Evolutionary conservation across 208 protist genomes (phyloP), one percentile per base, ranked within the genome.

Genomic region (Ichthyophonus hoferi): DNA sequence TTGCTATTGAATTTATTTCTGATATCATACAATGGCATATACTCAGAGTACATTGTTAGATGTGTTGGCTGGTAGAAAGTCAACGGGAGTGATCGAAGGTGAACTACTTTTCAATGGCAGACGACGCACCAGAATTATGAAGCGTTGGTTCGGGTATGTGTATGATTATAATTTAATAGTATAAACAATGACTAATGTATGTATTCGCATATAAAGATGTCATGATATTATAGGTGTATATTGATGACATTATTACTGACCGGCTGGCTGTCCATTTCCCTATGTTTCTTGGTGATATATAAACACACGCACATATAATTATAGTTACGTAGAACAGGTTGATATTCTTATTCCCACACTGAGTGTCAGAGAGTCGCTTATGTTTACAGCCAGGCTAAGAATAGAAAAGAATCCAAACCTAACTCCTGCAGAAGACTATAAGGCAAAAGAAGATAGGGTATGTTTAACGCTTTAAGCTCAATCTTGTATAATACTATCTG

Each of bases 21-120:
- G 24, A n/a, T 81, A 39, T 0, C 78, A 81, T 39, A 37, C 33
- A 38, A n/a, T 86, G 12, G 88, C 79, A 35, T 58, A 88, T 79
- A 79, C 87, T 81, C 90, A 92, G 50, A 83, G 79, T 77, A 92
- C 90, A 12, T 40, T 92, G 38, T 39, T 92, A 24, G 90, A 92
- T 50, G 90, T 92, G 2, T 35, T 92, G 24, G 90, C 90, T 58
- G 90, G 90, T 1, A 7, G 89, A 12, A 91, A 91, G 40, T 33
- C 1, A 1, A 39, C 42, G 37, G 84, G 50, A 38, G 41, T 91
- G 17, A 39, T 90, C 12, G 86, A 86, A 42, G 88, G 86, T 2
- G 40, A 88, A 33, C 35, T 88, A 12, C 79, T 91, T 12, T 87
- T 90, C 41, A 90, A 90, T 40, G 87, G 87, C n/a, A 83, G 58